Conservation (phyloP, 176 grass and related monocot species). For the Eleusine indica region DNA sequence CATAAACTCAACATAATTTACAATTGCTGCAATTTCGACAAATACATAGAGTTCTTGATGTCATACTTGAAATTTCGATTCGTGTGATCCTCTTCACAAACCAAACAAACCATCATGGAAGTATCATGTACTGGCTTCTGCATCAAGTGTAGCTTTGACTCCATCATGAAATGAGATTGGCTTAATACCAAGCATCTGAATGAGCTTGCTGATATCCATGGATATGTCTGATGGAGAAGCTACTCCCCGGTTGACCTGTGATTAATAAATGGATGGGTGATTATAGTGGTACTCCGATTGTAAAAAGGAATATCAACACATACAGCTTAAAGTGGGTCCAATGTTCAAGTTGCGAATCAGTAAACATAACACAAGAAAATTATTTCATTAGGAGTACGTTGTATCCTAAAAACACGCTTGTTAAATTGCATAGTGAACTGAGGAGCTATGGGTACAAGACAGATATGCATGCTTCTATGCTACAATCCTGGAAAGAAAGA, state of each 20-base stretch:
- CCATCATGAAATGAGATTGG: constrained; percentile 75
- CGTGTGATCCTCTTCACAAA: constrained; percentile 17
- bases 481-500: background rate
- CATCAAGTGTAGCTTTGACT: constrained; percentile 69
- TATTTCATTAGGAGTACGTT: background rate
- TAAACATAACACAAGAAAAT: background rate
- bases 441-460: background rate
- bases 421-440: background rate
- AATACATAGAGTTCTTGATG: background rate
- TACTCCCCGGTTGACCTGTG: constrained; percentile 84
- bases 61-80: constrained; percentile 18
- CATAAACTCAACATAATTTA: background rate
- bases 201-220: constrained; percentile 85
- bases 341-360: background rate
- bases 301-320: constrained; percentile 1
- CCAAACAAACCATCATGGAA: background rate
- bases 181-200: constrained; percentile 61
- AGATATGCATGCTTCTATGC: constrained; percentile 11
- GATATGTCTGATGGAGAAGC: constrained; percentile 92
- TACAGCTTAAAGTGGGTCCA: constrained; percentile 9
- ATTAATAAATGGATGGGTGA: constrained; percentile 9
- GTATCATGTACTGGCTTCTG: constrained; percentile 45
- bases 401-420: background rate
- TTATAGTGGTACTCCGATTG: constrained; percentile 33
- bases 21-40: background rate